phyloP scores from a whole-genome alignment of 129 eudicot species.

The Gnaphalium uliginosum region DNA sequence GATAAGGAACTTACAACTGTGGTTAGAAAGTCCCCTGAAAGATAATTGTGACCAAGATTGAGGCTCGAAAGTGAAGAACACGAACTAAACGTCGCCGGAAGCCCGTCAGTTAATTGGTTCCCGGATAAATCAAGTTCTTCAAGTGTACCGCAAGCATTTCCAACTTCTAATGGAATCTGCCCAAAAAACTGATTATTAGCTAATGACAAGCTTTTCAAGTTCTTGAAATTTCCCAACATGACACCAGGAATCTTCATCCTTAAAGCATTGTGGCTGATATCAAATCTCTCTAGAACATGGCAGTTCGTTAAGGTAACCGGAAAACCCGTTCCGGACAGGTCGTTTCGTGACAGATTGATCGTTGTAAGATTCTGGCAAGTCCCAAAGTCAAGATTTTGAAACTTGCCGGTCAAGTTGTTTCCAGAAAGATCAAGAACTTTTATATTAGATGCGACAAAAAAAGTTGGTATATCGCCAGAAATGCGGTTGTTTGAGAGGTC shows the following conservation, averaged over 20 bases:
- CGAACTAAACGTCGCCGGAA: conserved; percentile 54
- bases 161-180: conserved; percentile 64
- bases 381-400: conserved; percentile 53
- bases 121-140: conserved; percentile 73
- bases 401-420: conserved; percentile 63
- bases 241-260: conserved; percentile 62
- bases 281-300: conserved; percentile 48
- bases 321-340: conserved; percentile 53
- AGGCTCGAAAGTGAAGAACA: conserved; percentile 60
- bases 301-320: conserved; percentile 62
- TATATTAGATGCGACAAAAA: conserved; percentile 31
- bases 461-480: conserved; percentile 44
- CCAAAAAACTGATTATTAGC: conserved; percentile 63
- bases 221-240: conserved; percentile 46
- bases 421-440: conserved; percentile 59
- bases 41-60: conserved; percentile 61
- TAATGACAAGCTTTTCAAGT: conserved; percentile 50
- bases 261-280: conserved; percentile 56
- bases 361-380: conserved; percentile 54
- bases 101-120: conserved; percentile 56
- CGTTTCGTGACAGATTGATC: conserved; percentile 55
- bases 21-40: conserved; percentile 60
- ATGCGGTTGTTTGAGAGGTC: conserved; percentile 57
- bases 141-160: conserved; percentile 49
- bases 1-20: conserved; percentile 60